phyloP scores from a whole-genome alignment of 2,329 filamentous ascomycete genomes.

The Fusarium luffae region DNA sequence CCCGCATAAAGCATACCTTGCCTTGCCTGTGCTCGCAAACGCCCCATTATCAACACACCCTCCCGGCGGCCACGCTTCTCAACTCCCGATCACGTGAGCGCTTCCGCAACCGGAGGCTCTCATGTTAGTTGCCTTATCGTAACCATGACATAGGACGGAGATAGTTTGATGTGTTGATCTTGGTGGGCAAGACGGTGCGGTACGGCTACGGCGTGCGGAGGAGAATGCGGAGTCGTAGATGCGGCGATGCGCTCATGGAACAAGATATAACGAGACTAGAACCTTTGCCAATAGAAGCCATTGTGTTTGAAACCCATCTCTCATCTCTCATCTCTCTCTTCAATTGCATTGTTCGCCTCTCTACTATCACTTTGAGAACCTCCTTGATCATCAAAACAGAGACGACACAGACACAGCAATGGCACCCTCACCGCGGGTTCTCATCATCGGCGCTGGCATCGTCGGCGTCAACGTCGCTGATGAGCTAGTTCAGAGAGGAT shows the following conservation, averaged over 20 bases:
- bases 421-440: slow-evolving; percentile 56
- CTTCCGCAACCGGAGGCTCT: slow-evolving; percentile 36
- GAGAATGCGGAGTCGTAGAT: slow-evolving; percentile 25
- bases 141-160: slow-evolving; percentile 29
- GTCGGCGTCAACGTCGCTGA: slow-evolving; percentile 73
- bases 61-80: background rate
- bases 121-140: slow-evolving; percentile 36
- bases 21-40: background rate
- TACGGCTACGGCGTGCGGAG: background rate
- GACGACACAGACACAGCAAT: slow-evolving; percentile 15
- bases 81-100: slow-evolving; percentile 39
- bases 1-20: slow-evolving; percentile 11
- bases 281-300: slow-evolving; percentile 31
- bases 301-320: slow-evolving; percentile 23
- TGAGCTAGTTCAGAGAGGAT: slow-evolving; percentile 70
- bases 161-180: slow-evolving; percentile 18
- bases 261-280: slow-evolving; percentile 34
- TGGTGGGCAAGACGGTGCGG: background rate
- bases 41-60: slow-evolving; percentile 24
- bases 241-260: slow-evolving; percentile 6
- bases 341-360: background rate
- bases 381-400: background rate
- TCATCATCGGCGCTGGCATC: slow-evolving; percentile 72
- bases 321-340: background rate
- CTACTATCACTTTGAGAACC: background rate